A percentile compares a stretch with the other conserved stretches of the same genome.
Evolutionary conservation across 1,139 yeast species (phyloP).

Genomic region (Zygosaccharomyces pseudobailii): DNA sequence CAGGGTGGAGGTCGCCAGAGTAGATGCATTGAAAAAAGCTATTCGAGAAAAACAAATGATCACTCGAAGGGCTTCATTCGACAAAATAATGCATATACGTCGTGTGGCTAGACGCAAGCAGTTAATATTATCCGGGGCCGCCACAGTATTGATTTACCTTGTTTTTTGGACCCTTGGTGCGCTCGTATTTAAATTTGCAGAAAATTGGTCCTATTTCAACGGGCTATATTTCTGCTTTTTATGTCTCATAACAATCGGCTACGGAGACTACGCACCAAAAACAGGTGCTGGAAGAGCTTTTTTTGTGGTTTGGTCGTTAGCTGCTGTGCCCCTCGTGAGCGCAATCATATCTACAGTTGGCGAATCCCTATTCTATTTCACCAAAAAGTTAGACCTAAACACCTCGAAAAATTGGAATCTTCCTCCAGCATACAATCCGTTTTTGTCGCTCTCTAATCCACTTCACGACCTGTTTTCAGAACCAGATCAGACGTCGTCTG

Average conservation of each 20-base stretch:
- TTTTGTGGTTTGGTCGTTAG: conserved; percentile 72
- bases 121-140: conserved; percentile 35
- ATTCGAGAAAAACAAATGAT: conserved; percentile 23
- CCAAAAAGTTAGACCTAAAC: conserved; percentile 26
- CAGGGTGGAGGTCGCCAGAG: conserved; percentile 43
- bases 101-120: conserved; percentile 36
- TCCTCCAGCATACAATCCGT: conserved; percentile 2
- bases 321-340: conserved; percentile 85
- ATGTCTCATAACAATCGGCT: conserved; percentile 76
- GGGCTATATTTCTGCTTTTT: conserved; percentile 69
- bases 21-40: conserved; percentile 20
- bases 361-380: conserved; percentile 45
- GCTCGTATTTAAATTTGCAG: conserved; percentile 51
- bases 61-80: conserved; percentile 45
- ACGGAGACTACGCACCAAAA: conserved; percentile 68
- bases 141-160: conserved; percentile 46
- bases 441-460: not conserved
- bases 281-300: conserved; percentile 64
- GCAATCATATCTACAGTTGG: conserved; percentile 69
- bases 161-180: conserved; percentile 72
- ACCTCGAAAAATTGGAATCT: conserved; percentile 13
- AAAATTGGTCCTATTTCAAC: conserved; percentile 65
- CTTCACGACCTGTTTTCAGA: not conserved
- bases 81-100: conserved; percentile 49
- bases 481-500: not conserved